Percentiles rank a stretch among this genome's conserved stretches.
These are phyloP conservation scores for Colletotrichum sp. DNA, from an alignment of 2,329 filamentous ascomycete species.

Conservation along the genomic window DNA sequence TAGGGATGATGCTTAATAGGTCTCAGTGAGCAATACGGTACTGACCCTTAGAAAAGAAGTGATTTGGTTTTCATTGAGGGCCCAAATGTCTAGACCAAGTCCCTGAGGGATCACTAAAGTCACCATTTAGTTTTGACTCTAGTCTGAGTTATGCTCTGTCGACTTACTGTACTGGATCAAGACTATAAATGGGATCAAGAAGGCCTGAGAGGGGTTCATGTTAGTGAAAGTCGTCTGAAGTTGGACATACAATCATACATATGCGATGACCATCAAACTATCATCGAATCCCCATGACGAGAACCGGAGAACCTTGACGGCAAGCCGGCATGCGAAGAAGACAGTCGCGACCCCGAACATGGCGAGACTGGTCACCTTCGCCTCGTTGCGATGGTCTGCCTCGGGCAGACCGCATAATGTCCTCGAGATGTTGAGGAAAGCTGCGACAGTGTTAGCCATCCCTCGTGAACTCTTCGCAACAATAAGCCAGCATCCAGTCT, in stretches of 20 bases:
- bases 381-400: background rate
- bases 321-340: background rate
- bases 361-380: background rate
- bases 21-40: background rate
- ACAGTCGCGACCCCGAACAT: background rate
- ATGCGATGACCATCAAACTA: background rate
- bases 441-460: background rate
- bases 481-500: fast-evolving
- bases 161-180: background rate
- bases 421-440: slow-evolving; percentile 7
- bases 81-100: slow-evolving; percentile 57
- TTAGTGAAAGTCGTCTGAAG: background rate
- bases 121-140: background rate
- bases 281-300: background rate
- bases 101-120: slow-evolving; percentile 35
- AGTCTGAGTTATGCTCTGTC: fast-evolving
- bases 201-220: background rate
- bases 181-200: background rate
- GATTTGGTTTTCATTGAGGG: slow-evolving; percentile 20
- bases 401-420: background rate
- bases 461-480: background rate
- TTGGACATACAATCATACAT: background rate
- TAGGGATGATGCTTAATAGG: slow-evolving; percentile 30
- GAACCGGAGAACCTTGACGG: background rate
- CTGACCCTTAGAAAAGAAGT: background rate